phyloP scores from a whole-genome alignment of 805 yeast species.

The Clavispora carvajalis region DNA sequence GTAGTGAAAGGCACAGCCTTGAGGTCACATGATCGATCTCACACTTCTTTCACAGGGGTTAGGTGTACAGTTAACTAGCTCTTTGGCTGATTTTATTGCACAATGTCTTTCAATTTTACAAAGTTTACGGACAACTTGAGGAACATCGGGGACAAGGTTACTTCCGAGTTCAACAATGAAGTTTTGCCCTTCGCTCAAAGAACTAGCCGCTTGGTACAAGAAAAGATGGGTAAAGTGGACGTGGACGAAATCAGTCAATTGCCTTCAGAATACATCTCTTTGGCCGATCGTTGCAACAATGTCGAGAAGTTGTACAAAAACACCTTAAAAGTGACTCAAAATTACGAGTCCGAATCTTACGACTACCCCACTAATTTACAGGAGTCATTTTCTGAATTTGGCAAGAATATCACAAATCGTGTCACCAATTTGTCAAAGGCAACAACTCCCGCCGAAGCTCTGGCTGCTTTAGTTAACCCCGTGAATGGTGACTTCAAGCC shows the following conservation, averaged over 20 bases:
- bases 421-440: slow-evolving; percentile 68
- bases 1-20: background rate
- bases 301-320: slow-evolving; percentile 39
- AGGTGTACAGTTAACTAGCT: background rate
- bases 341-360: slow-evolving; percentile 71
- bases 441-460: slow-evolving; percentile 76
- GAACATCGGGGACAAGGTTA: slow-evolving; percentile 38
- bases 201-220: slow-evolving; percentile 75
- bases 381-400: slow-evolving; percentile 71
- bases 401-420: slow-evolving; percentile 58
- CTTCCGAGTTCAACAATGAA: slow-evolving; percentile 51
- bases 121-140: slow-evolving; percentile 39
- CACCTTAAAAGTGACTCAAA: slow-evolving; percentile 38
- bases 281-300: slow-evolving; percentile 36
- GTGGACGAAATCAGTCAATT: slow-evolving; percentile 68
- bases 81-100: too few species aligned
- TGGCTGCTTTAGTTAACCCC: slow-evolving; percentile 54
- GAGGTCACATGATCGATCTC: background rate
- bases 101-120: slow-evolving; percentile 40
- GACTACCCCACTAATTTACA: slow-evolving; percentile 75
- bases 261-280: slow-evolving; percentile 69
- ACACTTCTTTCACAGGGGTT: background rate
- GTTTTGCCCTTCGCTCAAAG: slow-evolving; percentile 67
- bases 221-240: slow-evolving; percentile 64
- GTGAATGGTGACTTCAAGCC: slow-evolving; percentile 42